These are phyloP conservation scores for Aspergillus awamori DNA, from an alignment of 2,329 filamentous ascomycete genomes.

Conservation along the genomic window DNA sequence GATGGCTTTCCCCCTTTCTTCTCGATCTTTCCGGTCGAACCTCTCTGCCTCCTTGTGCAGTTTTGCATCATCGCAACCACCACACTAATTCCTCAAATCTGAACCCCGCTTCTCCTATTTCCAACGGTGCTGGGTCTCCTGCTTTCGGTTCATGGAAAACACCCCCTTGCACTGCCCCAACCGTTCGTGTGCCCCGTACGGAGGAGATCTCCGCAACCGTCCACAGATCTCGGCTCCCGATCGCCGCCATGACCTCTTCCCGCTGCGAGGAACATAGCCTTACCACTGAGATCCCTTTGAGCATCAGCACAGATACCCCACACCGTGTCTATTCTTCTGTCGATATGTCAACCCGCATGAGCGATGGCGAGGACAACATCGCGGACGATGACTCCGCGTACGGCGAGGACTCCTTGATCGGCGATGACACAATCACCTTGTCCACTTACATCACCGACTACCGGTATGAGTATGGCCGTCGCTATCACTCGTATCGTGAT, in stretches of 20 bases:
- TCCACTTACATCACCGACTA: conserved; percentile 34
- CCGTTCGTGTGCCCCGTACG: conserved; percentile 5
- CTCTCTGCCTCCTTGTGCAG: background rate
- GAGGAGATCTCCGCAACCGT: conserved; percentile 11
- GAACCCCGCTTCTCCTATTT: background rate
- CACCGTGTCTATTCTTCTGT: background rate
- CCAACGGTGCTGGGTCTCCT: background rate
- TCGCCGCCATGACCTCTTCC: conserved; percentile 11
- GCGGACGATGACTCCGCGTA: conserved; percentile 24
- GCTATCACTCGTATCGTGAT: conserved; percentile 38
- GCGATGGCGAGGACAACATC: conserved; percentile 11
- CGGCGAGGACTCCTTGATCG: conserved; percentile 23
- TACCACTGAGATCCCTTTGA: background rate
- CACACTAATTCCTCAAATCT: background rate
- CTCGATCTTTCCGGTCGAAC: background rate
- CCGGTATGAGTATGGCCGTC: conserved; percentile 34
- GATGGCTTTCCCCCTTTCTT: background rate
- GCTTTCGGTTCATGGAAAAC: background rate
- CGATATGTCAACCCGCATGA: background rate
- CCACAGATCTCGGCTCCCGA: conserved; percentile 6
- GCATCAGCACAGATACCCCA: background rate
- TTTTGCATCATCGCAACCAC: background rate
- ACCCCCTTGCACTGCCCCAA: background rate
- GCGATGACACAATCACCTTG: conserved; percentile 31
- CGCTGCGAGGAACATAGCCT: conserved; percentile 2